Evolutionary conservation across 768 basidiomycete genomes (phyloP), one percentile per base, ranked within the genome.

Genomic region (Mycena albidolilacea): DNA sequence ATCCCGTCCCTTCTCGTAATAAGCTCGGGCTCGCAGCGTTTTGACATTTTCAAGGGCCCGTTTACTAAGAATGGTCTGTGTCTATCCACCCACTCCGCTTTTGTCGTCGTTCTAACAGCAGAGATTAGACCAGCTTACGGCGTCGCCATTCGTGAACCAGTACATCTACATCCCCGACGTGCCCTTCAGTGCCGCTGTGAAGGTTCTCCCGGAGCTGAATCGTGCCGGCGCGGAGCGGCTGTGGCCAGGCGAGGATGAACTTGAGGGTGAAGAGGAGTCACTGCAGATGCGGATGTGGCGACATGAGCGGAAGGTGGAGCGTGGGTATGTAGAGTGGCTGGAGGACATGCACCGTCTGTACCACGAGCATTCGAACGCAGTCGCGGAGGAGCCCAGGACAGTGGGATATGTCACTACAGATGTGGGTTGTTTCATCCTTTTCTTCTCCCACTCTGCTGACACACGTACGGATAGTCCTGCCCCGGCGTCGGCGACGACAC

Each of bases 391-490:
- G 37, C 79, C 85, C 55, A 71, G 86, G 76, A 89, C 89, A 11
- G 78, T 85, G 2, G 89, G 90, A 61, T 90, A 90, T 72, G 88
- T 90, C 39, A 91, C 90, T 9, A 67, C 76, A 2, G 89, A 90
- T 74, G 75, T 73, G 38, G 61, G 75, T 63, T 30, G 39, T 21
- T 38, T n/a, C 21, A 35, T 35, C 19, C 19, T 59, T 15, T 1
- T 19, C 19, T 21, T 17, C 21, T 21, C n/a, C 41, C 7, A 35
- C 7, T 19, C 37, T 15, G 30, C 8, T 30, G 6, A 6, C 6
- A 5, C 7, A 12, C 30, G 12, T 1, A 55, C 17, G 38, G 7
- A 46, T 52, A 76, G 75, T 84, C 83, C 60, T 65, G 80, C 80
- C 14, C 76, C 76, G 69, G 75, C 73, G 41, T 72, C 52, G 50